A percentile compares a stretch with the other conserved stretches of the same genome.
These are phyloP conservation scores for Saccharomyces hybrid DNA, from an alignment of 1,139 yeast genomes.

Conservation along the genomic window DNA sequence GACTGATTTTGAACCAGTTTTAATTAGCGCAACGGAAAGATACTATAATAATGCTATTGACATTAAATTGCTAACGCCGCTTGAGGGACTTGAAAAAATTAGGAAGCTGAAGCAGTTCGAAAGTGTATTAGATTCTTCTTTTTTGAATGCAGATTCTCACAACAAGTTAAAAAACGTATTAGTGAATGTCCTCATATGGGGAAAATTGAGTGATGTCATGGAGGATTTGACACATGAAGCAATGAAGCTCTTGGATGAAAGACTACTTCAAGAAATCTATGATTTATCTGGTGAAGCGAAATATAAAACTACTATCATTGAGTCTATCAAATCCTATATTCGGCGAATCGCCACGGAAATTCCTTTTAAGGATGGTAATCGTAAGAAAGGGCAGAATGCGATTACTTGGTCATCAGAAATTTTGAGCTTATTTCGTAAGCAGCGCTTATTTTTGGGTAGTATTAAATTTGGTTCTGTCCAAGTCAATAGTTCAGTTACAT, in stretches of 20 bases:
- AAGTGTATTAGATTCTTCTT: conserved; percentile 38
- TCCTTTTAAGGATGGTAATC: conserved; percentile 12
- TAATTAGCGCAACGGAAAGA: conserved; percentile 47
- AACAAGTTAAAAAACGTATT: conserved; percentile 17
- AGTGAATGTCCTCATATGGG: conserved; percentile 22
- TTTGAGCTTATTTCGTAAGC: conserved; percentile 47
- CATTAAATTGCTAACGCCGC: conserved; percentile 41
- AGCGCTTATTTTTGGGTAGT: conserved; percentile 40
- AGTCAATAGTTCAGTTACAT: conserved; percentile 17
- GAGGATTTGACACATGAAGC: conserved; percentile 11
- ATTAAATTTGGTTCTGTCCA: conserved; percentile 34
- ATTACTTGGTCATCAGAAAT: conserved; percentile 63
- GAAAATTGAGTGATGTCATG: conserved; percentile 13
- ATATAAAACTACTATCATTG: conserved; percentile 17
- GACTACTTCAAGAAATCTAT: conserved; percentile 15
- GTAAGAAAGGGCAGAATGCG: conserved; percentile 43
- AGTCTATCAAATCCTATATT: conserved; percentile 45
- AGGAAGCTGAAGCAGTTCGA: conserved; percentile 46
- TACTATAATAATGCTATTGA: conserved; percentile 46
- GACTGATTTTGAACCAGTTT: conserved; percentile 58
- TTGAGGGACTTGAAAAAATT: conserved; percentile 45
- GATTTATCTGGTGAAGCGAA: conserved; percentile 15
- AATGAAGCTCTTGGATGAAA: conserved; percentile 8
- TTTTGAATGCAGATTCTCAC: conserved; percentile 21
- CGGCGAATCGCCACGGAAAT: conserved; percentile 35